Evolutionary conservation across 1,284 basidiomycete genomes (phyloP).

Genomic region (Leucoagaricus sp.): DNA sequence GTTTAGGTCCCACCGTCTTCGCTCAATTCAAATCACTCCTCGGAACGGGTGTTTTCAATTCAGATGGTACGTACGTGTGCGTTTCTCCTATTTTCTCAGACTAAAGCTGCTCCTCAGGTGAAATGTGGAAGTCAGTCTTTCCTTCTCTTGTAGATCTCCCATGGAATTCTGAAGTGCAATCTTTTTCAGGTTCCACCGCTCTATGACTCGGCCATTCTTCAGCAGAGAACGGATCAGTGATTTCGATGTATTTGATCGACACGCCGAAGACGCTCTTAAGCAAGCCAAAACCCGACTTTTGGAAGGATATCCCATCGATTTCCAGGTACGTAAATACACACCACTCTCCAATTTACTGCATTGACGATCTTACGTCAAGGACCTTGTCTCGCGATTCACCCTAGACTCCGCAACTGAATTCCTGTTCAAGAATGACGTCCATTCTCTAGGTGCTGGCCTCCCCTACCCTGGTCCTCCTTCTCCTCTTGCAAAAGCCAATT

Average conservation of each 20-base stretch:
- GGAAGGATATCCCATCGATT: slow-evolving; percentile 24
- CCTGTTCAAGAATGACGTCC: slow-evolving; percentile 44
- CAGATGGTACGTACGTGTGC: slow-evolving; percentile 31
- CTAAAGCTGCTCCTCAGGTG: slow-evolving; percentile 24
- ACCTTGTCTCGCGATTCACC: slow-evolving; percentile 25
- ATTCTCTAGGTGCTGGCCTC: slow-evolving; percentile 32
- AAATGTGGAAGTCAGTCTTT: slow-evolving; percentile 42
- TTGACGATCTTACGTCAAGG: neutral
- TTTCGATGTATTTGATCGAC: slow-evolving; percentile 49
- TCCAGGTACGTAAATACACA: slow-evolving; percentile 20
- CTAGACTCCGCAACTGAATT: slow-evolving; percentile 51
- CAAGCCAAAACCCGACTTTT: slow-evolving; percentile 16
- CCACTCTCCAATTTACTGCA: neutral
- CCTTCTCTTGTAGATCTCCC: neutral
- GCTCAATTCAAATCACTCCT: slow-evolving; percentile 40
- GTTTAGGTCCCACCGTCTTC: slow-evolving; percentile 27
- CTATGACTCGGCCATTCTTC: slow-evolving; percentile 53
- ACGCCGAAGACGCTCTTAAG: slow-evolving; percentile 27
- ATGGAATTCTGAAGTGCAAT: neutral
- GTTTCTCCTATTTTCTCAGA: neutral
- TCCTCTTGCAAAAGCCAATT: slow-evolving; percentile 22
- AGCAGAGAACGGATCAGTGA: slow-evolving; percentile 48
- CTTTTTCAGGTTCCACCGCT: slow-evolving; percentile 48
- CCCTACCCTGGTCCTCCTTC: slow-evolving; percentile 28
- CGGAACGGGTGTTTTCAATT: slow-evolving; percentile 46